Percentiles rank a stretch among this genome's conserved stretches.
These are phyloP conservation scores for Clavaria fumosa DNA, from an alignment of 768 basidiomycete genomes.

Conservation along the genomic window DNA sequence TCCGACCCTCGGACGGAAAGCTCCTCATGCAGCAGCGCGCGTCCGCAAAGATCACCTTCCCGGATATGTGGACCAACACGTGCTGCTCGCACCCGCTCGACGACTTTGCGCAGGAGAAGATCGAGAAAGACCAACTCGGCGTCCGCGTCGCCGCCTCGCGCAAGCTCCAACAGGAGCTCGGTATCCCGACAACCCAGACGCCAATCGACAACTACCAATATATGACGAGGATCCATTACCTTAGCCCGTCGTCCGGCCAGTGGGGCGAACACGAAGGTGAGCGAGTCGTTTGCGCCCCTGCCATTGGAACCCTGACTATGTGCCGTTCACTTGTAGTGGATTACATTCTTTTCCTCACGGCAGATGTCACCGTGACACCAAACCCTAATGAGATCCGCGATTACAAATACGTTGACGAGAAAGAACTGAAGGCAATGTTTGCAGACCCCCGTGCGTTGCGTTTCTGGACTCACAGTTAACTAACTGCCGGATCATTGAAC, in stretches of 20 bases:
- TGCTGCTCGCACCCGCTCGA: conserved; percentile 95
- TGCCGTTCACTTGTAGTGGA: conserved; percentile 48
- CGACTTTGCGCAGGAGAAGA: conserved; percentile 76
- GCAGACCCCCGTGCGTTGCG: conserved; percentile 51
- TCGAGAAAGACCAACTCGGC: conserved; percentile 63
- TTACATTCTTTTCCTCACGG: conserved; percentile 91
- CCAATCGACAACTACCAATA: conserved; percentile 83
- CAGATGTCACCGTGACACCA: conserved; percentile 66
- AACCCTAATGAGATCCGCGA: conserved; percentile 89
- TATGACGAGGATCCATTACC: conserved; percentile 91
- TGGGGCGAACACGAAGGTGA: conserved; percentile 99
- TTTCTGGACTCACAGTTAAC: no score
- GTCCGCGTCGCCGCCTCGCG: conserved; percentile 84
- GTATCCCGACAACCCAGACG: conserved; percentile 68
- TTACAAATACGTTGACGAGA: conserved; percentile 80
- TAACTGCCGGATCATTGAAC: no score
- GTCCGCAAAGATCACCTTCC: conserved; percentile 98
- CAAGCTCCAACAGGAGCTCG: conserved; percentile 93
- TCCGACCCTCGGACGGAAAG: conserved; percentile 86
- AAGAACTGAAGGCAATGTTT: conserved; percentile 86
- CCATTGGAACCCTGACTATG: not conserved
- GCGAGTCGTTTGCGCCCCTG: conserved; percentile 8
- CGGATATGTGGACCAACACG: conserved; percentile 99
- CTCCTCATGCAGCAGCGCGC: conserved; percentile 91
- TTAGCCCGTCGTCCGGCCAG: conserved; percentile 79